Evolutionary conservation across 345 rosid genomes (phyloP).

Genomic region (Xanthoceras sorbifolium): DNA sequence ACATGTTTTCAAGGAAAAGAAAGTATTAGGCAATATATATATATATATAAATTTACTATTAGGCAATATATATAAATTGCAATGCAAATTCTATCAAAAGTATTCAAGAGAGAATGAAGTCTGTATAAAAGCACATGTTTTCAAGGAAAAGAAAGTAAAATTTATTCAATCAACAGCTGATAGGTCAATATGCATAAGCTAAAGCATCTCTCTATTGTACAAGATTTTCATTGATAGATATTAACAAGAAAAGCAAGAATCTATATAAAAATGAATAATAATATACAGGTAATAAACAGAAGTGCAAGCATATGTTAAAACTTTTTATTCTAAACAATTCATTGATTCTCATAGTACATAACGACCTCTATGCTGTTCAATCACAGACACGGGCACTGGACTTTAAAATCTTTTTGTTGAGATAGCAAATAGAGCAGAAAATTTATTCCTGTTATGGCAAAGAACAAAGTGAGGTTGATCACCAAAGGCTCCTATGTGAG

Average conservation of each 20-base stretch:
- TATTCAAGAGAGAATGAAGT: too few relatives aligned
- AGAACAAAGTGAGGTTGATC: conserved; percentile 24
- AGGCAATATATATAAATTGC: too few relatives aligned
- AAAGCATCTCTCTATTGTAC: too few relatives aligned
- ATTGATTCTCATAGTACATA: conserved; percentile 15
- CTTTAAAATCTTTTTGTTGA: too few relatives aligned
- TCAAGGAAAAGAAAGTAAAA: not conserved
- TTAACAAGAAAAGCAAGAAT: conserved; percentile 2
- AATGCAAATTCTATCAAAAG: too few relatives aligned
- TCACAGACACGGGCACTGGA: not conserved
- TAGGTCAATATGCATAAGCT: too few relatives aligned
- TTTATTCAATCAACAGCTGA: not conserved
- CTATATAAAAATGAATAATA: not conserved
- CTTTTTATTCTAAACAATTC: not conserved
- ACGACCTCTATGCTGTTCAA: conserved; percentile 1
- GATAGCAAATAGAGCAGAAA: not conserved
- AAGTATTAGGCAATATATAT: too few relatives aligned
- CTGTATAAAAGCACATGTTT: not conserved
- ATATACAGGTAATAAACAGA: not conserved
- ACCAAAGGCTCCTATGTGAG: conserved; percentile 32
- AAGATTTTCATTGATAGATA: not conserved
- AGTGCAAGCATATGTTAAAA: not conserved
- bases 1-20: not conserved
- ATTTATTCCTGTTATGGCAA: conserved; percentile 17
- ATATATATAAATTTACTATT: too few relatives aligned